Evolutionary conservation across 331 rosid species (phyloP), one percentile per base, ranked within the genome.

Genomic region (Malus hybrid): DNA sequence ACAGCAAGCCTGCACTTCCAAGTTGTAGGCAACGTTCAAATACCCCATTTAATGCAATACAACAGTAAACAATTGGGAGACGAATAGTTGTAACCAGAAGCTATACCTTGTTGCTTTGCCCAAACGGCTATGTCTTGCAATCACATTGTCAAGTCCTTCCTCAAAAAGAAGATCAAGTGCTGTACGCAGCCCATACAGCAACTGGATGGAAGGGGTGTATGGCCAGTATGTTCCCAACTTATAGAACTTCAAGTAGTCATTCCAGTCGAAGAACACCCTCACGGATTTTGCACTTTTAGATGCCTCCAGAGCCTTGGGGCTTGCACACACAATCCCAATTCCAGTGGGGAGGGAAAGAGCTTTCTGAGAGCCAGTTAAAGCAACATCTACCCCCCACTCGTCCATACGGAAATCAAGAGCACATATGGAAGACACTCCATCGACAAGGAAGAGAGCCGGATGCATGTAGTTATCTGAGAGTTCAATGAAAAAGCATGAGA

Each of bases 271-370:
- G 93, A 95, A 95, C 79, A 95, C 98, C 79, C 97, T 78, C 19
- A 95, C 84, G 63, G 99, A 92, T 78, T 69, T 90, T 4, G 99
- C 96, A 74, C 83, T 79, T 85, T 90, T 89, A 16, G 98, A 71
- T 63, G 98, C 99, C 83, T 92, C 99, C 44, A 95, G 69, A 31
- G 98, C 98, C 80, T 86, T 93, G 69, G 99, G 97, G 78, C 99
- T 76, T 20, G 99, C 99, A 76, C 96, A 88, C 65, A 95, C 90
- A 84, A 95, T 79, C 1, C 99, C 98, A 2, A 95, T 57, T 27
- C 99, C 98, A 54, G 99, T 95, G 64, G 99, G 99, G 76, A 95
- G 99, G 73, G 99, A 95, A 69, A 95, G 99, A 60, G 99, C 99
- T 42, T 95, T 95, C 81, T 95, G 99, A 69, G 99, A 95, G 65